Percentiles rank a stretch among this genome's conserved stretches.
Evolutionary conservation across 2,329 filamentous ascomycete genomes (phyloP).

Genomic region (Exophiala alcalophila): DNA sequence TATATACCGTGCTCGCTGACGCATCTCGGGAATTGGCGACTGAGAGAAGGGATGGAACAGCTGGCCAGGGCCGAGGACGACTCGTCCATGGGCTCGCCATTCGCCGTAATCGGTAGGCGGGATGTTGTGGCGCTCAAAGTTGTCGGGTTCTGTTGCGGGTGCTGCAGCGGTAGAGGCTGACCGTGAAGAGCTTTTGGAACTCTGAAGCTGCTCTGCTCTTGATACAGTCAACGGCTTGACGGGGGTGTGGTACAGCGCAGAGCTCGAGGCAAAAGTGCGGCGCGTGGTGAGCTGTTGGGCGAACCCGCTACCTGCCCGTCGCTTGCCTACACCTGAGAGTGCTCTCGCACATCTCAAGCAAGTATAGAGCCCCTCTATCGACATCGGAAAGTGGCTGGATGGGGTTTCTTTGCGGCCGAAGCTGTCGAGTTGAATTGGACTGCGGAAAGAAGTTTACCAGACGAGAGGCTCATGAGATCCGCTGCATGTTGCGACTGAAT

Average conservation of each 20-base stretch:
- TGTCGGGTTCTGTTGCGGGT: slow-evolving; percentile 23
- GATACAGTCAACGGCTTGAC: slow-evolving; percentile 12
- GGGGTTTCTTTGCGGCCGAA: no score
- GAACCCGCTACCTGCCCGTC: slow-evolving; percentile 7
- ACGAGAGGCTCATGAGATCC: no score
- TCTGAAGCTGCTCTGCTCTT: slow-evolving; percentile 8
- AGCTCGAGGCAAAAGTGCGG: slow-evolving; percentile 23
- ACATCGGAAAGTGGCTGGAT: neutral
- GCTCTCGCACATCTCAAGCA: slow-evolving; percentile 26
- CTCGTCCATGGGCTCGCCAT: slow-evolving; percentile 32
- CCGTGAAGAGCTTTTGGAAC: slow-evolving; percentile 11
- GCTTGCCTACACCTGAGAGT: slow-evolving; percentile 16
- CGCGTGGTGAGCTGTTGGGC: slow-evolving; percentile 9
- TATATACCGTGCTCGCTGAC: slow-evolving; percentile 84
- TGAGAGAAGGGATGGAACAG: slow-evolving; percentile 90
- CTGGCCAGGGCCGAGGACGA: slow-evolving; percentile 66
- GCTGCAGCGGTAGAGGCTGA: slow-evolving; percentile 23
- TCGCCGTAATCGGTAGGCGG: slow-evolving; percentile 28
- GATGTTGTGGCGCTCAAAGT: slow-evolving; percentile 27
- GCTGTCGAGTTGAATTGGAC: neutral
- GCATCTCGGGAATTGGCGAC: slow-evolving; percentile 85
- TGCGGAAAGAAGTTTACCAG: neutral
- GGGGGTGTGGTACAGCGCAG: slow-evolving; percentile 11
- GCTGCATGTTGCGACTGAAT: no score
- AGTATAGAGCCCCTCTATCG: slow-evolving; percentile 24